Conservation (phyloP, 345 rosid species). For the Eucalyptus erythrocorys region DNA sequence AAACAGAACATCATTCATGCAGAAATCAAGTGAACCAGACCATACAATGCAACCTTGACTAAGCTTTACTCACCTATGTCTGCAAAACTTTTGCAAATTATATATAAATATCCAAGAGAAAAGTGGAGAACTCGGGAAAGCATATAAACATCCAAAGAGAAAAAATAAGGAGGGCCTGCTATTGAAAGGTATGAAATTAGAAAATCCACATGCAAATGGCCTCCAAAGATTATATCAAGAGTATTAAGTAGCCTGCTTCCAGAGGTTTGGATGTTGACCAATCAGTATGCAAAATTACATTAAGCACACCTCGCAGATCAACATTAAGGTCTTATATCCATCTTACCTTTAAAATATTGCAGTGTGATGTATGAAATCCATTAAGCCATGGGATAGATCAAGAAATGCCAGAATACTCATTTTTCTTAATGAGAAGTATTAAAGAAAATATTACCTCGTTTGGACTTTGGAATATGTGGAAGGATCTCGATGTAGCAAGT, state of each 20-base stretch:
- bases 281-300: not conserved
- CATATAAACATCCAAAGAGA: not conserved
- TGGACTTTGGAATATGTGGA: slow-evolving; percentile 48
- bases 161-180: not conserved
- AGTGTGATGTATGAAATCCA: not conserved
- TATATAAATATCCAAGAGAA: not conserved
- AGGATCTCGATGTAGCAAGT: slow-evolving; percentile 88
- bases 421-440: not conserved
- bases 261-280: not conserved
- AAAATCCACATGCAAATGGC: not conserved
- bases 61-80: not conserved
- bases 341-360: not conserved
- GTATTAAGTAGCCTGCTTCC: not conserved
- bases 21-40: not conserved
- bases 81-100: not conserved
- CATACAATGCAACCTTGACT: not conserved
- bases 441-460: slow-evolving; percentile 42
- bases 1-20: not conserved
- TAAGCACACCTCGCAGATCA: not conserved
- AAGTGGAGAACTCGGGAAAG: not conserved
- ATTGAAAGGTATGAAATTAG: not conserved
- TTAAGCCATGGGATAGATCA: not conserved
- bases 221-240: not conserved
- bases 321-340: not conserved
- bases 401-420: not conserved